Evolutionary conservation across 805 yeast genomes (phyloP).

Genomic region (Yamadazyma takamatsuzukensis): DNA sequence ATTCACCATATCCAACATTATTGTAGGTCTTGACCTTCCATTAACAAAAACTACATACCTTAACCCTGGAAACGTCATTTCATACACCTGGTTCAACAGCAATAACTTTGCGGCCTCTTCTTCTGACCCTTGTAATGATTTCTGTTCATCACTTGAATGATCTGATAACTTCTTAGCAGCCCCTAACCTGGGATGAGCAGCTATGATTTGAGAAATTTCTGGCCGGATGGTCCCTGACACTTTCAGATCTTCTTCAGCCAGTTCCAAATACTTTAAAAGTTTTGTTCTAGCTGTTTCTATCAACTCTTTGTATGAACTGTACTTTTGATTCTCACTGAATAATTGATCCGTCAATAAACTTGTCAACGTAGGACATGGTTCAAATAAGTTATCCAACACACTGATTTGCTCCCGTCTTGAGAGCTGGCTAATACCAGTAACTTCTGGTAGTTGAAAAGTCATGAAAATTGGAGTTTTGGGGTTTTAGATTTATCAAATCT

Average conservation of each 20-base stretch:
- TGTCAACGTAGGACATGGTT: conserved; percentile 52
- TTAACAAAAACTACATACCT: conserved; percentile 87
- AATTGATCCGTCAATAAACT: conserved; percentile 27
- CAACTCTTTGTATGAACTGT: conserved; percentile 26
- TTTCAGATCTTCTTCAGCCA: conserved; percentile 20
- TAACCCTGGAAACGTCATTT: conserved; percentile 58
- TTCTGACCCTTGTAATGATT: conserved; percentile 48
- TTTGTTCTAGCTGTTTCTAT: conserved; percentile 43
- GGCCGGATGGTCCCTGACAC: conserved; percentile 17
- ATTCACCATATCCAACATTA: conserved; percentile 58
- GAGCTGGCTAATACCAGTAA: conserved; percentile 15
- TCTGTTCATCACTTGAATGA: conserved; percentile 73
- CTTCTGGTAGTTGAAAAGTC: too few relatives aligned
- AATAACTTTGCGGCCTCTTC: conserved; percentile 49
- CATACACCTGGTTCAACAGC: conserved; percentile 59
- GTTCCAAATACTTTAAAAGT: conserved; percentile 29
- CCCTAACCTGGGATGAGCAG: conserved; percentile 90
- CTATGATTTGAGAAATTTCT: conserved; percentile 54
- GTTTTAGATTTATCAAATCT: too few relatives aligned
- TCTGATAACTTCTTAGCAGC: conserved; percentile 55
- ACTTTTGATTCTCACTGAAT: conserved; percentile 12
- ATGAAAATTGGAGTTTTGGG: too few relatives aligned
- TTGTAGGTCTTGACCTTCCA: conserved; percentile 64
- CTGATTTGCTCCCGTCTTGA: conserved; percentile 18
- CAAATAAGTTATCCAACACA: conserved; percentile 57